Evolutionary conservation across 1,284 basidiomycete genomes (phyloP).

Genomic region (Cystobasidiaceae sp.): DNA sequence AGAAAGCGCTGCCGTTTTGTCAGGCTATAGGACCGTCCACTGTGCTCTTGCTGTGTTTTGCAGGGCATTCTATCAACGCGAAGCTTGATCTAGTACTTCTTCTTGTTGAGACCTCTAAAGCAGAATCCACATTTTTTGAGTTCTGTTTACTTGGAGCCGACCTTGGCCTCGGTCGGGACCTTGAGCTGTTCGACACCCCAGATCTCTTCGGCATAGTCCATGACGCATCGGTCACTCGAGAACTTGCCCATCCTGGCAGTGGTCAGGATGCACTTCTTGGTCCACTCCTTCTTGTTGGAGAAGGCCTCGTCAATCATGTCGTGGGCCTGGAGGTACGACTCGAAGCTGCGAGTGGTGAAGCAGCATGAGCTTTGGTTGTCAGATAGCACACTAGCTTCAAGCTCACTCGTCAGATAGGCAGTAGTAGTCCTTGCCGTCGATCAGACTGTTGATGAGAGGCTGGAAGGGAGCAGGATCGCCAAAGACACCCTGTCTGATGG

Average conservation of each 20-base stretch:
- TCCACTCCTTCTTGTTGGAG: constrained; percentile 64
- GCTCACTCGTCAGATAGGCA: constrained; percentile 48
- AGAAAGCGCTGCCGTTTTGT: no score
- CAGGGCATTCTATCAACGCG: neutral
- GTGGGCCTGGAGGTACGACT: constrained; percentile 62
- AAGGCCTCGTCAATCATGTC: constrained; percentile 81
- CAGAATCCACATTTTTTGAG: neutral
- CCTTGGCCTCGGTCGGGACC: neutral
- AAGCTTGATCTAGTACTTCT: neutral
- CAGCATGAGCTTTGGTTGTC: constrained; percentile 71
- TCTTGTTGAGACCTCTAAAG: no score
- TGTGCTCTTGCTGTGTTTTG: neutral
- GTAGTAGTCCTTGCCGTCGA: constrained; percentile 39
- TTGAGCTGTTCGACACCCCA: constrained; percentile 26
- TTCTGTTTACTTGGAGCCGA: neutral
- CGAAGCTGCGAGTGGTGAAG: constrained; percentile 57
- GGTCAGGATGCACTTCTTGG: constrained; percentile 66
- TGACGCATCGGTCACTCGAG: constrained; percentile 60
- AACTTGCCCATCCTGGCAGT: constrained; percentile 73
- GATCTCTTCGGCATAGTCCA: constrained; percentile 29
- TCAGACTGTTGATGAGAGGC: constrained; percentile 36
- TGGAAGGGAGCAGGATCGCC: constrained; percentile 38
- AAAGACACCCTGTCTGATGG: constrained; percentile 37
- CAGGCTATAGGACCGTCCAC: no score
- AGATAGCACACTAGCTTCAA: constrained; percentile 61